Evolutionary conservation across 1,284 basidiomycete species (phyloP).

Genomic region (Papiliotrema laurentii): DNA sequence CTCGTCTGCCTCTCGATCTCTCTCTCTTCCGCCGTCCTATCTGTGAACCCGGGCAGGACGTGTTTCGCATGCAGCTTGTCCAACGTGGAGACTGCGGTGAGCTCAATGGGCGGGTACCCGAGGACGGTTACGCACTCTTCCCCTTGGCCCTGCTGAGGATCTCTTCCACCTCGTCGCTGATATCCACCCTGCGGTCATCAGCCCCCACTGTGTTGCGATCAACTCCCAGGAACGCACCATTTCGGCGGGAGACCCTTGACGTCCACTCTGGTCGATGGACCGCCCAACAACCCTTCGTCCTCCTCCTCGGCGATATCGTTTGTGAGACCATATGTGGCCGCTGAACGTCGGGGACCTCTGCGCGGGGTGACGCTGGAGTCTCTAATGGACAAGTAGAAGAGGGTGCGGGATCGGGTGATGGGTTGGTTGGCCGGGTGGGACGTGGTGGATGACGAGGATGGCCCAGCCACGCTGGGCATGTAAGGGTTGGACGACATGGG

Average conservation of each 20-base stretch:
- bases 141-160: slow-evolving; percentile 63
- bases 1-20: slow-evolving; percentile 85
- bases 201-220: no score
- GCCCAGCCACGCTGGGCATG: background rate
- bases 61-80: slow-evolving; percentile 96
- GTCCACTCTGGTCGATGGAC: slow-evolving; percentile 54
- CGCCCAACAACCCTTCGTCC: slow-evolving; percentile 62
- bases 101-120: no score
- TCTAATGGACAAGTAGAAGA: slow-evolving; percentile 90
- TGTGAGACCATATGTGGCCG: slow-evolving; percentile 35
- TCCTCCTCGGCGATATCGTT: slow-evolving; percentile 50
- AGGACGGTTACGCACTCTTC: slow-evolving; percentile 76
- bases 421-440: slow-evolving; percentile 14
- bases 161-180: slow-evolving; percentile 80
- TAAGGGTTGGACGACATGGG: slow-evolving; percentile 2
- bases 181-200: slow-evolving; percentile 71
- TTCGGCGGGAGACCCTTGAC: slow-evolving; percentile 59
- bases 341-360: slow-evolving; percentile 1
- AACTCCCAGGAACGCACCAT: slow-evolving; percentile 53
- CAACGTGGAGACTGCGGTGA: slow-evolving; percentile 61
- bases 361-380: slow-evolving; percentile 60
- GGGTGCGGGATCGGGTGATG: slow-evolving; percentile 76
- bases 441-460: slow-evolving; percentile 3
- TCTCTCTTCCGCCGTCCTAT: slow-evolving; percentile 85
- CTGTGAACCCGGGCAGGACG: slow-evolving; percentile 90